Evolutionary conservation across 2,329 filamentous ascomycete genomes (phyloP).

Genomic region (Diaporthe humulicola): DNA sequence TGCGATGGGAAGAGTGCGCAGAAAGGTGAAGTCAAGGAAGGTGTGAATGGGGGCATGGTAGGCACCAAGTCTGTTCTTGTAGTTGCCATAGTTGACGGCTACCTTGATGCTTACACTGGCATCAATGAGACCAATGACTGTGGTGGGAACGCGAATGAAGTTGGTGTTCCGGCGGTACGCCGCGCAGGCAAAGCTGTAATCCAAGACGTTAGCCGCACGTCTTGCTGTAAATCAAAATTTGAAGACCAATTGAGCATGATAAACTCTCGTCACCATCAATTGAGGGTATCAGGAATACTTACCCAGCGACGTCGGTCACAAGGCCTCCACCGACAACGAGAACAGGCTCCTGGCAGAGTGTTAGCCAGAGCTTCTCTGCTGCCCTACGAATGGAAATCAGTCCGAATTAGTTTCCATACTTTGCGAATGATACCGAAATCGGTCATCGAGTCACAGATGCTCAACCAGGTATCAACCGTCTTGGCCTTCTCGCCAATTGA

Average conservation of each 20-base stretch:
- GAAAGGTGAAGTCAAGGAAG: conserved; percentile 80
- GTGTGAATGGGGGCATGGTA: conserved; percentile 81
- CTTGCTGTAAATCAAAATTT: background rate
- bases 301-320: conserved; percentile 82
- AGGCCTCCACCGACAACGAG: conserved; percentile 77
- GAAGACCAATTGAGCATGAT: background rate
- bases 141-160: conserved; percentile 80
- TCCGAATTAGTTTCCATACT: conserved; percentile 49
- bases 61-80: conserved; percentile 81
- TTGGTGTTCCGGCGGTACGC: conserved; percentile 80
- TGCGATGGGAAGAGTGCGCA: conserved; percentile 75
- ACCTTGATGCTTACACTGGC: conserved; percentile 83
- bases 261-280: conserved; percentile 32
- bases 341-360: conserved; percentile 66
- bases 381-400: too few relatives aligned
- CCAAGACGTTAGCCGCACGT: conserved; percentile 41
- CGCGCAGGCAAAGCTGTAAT: conserved; percentile 74
- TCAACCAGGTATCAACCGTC: conserved; percentile 77
- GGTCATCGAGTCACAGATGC: conserved; percentile 80
- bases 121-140: conserved; percentile 81
- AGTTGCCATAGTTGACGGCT: conserved; percentile 82
- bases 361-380: conserved; percentile 19
- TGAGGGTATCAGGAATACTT: conserved; percentile 51
- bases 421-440: conserved; percentile 79
- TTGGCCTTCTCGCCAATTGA: conserved; percentile 83